Conservation (phyloP, 106 monocot genomes). For the Acorus gramineus region DNA sequence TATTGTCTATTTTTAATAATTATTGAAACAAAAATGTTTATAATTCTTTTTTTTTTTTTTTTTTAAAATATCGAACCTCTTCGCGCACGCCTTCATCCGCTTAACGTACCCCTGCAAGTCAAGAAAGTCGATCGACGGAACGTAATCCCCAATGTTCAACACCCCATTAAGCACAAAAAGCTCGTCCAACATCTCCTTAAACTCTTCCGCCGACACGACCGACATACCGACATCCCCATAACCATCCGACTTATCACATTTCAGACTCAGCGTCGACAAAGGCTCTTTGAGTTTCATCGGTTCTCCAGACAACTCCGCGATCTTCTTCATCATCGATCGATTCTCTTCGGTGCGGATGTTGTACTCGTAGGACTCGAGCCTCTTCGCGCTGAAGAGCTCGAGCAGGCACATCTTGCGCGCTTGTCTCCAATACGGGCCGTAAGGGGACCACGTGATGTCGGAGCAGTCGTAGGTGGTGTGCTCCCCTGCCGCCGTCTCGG, state of each 20-base stretch:
- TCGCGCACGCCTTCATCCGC: neutral
- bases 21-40: too few species aligned
- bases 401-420: constrained; percentile 25
- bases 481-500: constrained; percentile 22
- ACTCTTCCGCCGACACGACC: neutral
- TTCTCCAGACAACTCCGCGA: too few species aligned
- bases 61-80: neutral
- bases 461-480: constrained; percentile 22
- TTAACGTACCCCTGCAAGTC: constrained; percentile 1
- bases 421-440: constrained; percentile 20
- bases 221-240: neutral
- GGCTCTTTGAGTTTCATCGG: too few species aligned
- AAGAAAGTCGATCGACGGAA: neutral
- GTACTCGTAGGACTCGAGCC: constrained; percentile 21
- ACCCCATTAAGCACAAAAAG: constrained; percentile 1
- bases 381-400: constrained; percentile 21
- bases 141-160: neutral
- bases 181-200: neutral
- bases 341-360: constrained; percentile 8
- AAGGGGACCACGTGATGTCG: constrained; percentile 27
- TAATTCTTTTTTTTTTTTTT: too few species aligned
- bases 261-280: neutral
- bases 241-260: neutral
- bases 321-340: too few species aligned
- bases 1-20: too few species aligned